These are phyloP conservation scores for Pisolithus orientalis DNA, from an alignment of 768 basidiomycete genomes.

Conservation along the genomic window DNA sequence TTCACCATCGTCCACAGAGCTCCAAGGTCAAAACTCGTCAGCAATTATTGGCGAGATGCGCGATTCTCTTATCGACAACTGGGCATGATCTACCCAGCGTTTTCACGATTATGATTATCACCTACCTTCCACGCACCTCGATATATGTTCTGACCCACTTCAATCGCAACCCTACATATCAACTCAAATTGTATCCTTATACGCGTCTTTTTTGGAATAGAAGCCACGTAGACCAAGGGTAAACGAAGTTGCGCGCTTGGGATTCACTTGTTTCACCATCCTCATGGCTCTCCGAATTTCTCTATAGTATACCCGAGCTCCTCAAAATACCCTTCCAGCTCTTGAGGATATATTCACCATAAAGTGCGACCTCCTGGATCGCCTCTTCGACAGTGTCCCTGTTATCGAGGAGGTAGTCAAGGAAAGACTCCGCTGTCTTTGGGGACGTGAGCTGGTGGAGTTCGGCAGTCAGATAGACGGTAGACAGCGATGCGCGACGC, in stretches of 20 bases:
- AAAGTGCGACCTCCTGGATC: slow-evolving; percentile 48
- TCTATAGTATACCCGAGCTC: slow-evolving; percentile 51
- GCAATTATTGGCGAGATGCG: slow-evolving; percentile 91
- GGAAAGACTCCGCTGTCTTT: slow-evolving; percentile 55
- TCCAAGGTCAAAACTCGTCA: slow-evolving; percentile 77
- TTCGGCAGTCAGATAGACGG: slow-evolving; percentile 71
- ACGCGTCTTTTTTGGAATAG: slow-evolving; percentile 11
- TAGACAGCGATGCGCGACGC: slow-evolving; percentile 56
- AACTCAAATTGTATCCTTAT: slow-evolving; percentile 14
- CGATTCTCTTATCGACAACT: slow-evolving; percentile 86
- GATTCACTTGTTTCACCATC: neutral
- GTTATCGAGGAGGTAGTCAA: slow-evolving; percentile 55
- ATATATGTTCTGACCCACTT: neutral
- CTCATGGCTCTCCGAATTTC: neutral
- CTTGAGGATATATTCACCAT: slow-evolving; percentile 52
- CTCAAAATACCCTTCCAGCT: slow-evolving; percentile 71
- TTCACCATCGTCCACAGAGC: slow-evolving; percentile 42
- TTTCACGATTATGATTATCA: slow-evolving; percentile 1
- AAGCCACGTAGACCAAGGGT: slow-evolving; percentile 6
- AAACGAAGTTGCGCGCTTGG: neutral
- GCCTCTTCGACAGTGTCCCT: slow-evolving; percentile 40
- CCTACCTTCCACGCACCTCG: neutral
- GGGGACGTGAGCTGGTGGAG: slow-evolving; percentile 81
- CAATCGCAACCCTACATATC: slow-evolving; percentile 3
- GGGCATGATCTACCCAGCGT: slow-evolving; percentile 51